phyloP scores from a whole-genome alignment of 1,284 basidiomycete genomes.

The Lignosus rhinocerotis region DNA sequence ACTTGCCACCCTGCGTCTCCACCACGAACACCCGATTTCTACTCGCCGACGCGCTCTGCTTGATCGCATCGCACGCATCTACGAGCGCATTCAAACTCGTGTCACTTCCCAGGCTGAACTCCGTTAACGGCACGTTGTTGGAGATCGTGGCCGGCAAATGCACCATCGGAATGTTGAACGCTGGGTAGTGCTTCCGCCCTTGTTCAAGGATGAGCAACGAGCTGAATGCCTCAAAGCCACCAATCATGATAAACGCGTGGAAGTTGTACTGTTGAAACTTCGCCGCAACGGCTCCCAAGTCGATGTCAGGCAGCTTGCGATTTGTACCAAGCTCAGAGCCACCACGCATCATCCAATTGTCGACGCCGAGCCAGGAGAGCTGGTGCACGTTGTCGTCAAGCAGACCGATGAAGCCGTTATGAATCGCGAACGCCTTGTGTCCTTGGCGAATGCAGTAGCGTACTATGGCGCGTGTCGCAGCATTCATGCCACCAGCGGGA shows the following conservation, averaged over 20 bases:
- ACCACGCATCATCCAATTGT: constrained; percentile 94
- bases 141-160: constrained; percentile 95
- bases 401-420: constrained; percentile 95
- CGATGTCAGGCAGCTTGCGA: constrained; percentile 81
- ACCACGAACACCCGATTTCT: constrained; percentile 96
- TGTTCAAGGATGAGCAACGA: constrained; percentile 80
- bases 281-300: constrained; percentile 85
- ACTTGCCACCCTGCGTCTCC: constrained; percentile 96
- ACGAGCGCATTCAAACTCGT: constrained; percentile 98
- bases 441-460: constrained; percentile 93
- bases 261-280: constrained; percentile 89
- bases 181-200: constrained; percentile 80
- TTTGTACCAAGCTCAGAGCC: constrained; percentile 99
- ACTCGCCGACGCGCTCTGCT: constrained; percentile 95
- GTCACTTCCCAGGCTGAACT: constrained; percentile 93
- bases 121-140: constrained; percentile 97
- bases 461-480: constrained; percentile 91
- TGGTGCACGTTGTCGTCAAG: constrained; percentile 87
- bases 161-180: constrained; percentile 92
- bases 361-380: constrained; percentile 95
- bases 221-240: constrained; percentile 94
- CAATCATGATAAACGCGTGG: constrained; percentile 86
- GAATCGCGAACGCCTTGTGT: constrained; percentile 87
- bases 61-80: constrained; percentile 96
- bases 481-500: constrained; percentile 98